Evolutionary conservation across 495 filamentous ascomycete species (phyloP).

Genomic region (Bryoglossum gracile): DNA sequence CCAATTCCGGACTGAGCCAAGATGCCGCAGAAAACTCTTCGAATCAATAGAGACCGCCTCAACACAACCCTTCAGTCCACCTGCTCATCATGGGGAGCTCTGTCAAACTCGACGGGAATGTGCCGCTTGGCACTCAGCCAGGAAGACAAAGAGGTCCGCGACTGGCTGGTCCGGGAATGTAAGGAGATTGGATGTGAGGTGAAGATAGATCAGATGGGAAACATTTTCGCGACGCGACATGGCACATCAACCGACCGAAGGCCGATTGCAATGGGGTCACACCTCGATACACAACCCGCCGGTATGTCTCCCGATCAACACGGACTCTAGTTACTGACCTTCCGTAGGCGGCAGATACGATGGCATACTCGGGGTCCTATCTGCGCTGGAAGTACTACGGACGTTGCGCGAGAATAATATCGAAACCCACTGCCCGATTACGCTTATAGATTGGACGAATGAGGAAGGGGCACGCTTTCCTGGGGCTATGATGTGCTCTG

Average conservation of each 20-base stretch:
- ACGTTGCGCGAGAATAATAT: constrained; percentile 56
- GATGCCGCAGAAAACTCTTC: constrained; percentile 31
- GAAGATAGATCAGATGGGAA: constrained; percentile 45
- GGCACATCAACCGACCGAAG: constrained; percentile 32
- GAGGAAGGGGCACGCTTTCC: constrained; percentile 78
- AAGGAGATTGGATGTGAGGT: constrained; percentile 52
- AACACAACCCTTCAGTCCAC: constrained; percentile 55
- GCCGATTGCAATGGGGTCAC: constrained; percentile 61
- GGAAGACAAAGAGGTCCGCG: constrained; percentile 60
- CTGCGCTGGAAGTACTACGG: constrained; percentile 63
- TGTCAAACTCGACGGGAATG: constrained; percentile 11
- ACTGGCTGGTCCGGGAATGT: constrained; percentile 66
- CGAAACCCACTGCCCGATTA: constrained; percentile 62
- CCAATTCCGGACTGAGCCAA: background rate
- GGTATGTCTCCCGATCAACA: constrained; percentile 22
- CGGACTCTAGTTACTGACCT: background rate
- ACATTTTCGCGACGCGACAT: constrained; percentile 64
- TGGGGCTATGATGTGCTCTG: constrained; percentile 66
- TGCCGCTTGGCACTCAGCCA: constrained; percentile 56
- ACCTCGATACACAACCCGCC: constrained; percentile 72
- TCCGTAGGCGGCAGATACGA: constrained; percentile 55
- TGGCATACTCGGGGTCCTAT: constrained; percentile 65
- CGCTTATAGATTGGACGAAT: constrained; percentile 69
- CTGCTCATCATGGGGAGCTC: constrained; percentile 42
- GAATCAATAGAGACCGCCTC: constrained; percentile 50